Evolutionary conservation across 2,329 filamentous ascomycete genomes (phyloP).

Genomic region (Xylaria sp.): DNA sequence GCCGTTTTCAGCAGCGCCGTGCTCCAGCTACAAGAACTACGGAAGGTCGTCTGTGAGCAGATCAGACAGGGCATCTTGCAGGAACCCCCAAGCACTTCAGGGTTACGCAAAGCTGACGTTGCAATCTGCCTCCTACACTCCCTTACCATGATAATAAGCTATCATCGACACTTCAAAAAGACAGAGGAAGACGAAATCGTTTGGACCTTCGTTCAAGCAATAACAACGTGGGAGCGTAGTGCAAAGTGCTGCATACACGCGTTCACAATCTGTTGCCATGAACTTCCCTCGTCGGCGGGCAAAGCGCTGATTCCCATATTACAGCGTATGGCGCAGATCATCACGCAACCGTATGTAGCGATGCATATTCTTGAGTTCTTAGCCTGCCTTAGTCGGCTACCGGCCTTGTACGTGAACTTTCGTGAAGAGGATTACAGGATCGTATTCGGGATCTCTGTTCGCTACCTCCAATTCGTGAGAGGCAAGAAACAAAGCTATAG

Average conservation of each 20-base stretch:
- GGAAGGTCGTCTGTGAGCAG: slow-evolving; percentile 83
- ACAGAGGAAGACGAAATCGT: slow-evolving; percentile 91
- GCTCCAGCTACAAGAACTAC: slow-evolving; percentile 78
- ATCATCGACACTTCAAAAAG: slow-evolving; percentile 85
- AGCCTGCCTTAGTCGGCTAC: slow-evolving; percentile 85
- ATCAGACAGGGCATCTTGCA: slow-evolving; percentile 80
- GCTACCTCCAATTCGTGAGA: slow-evolving; percentile 89
- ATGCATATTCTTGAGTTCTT: slow-evolving; percentile 97
- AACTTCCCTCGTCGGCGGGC: slow-evolving; percentile 86
- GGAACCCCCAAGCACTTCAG: slow-evolving; percentile 82
- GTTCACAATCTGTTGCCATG: slow-evolving; percentile 92
- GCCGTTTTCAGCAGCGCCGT: slow-evolving; percentile 81
- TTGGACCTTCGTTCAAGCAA: slow-evolving; percentile 84
- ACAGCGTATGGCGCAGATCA: slow-evolving; percentile 94
- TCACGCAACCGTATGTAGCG: slow-evolving; percentile 90
- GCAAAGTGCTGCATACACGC: slow-evolving; percentile 95
- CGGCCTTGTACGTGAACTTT: slow-evolving; percentile 87
- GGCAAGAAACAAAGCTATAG: slow-evolving; percentile 67
- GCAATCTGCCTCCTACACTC: slow-evolving; percentile 89
- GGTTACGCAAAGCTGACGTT: slow-evolving; percentile 87
- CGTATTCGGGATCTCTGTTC: slow-evolving; percentile 94
- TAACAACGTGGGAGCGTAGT: slow-evolving; percentile 85
- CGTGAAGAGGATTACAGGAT: slow-evolving; percentile 91
- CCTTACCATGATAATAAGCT: slow-evolving; percentile 88
- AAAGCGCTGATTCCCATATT: slow-evolving; percentile 87